These are phyloP conservation scores for Penicillium atrosanguineum DNA, from an alignment of 495 filamentous ascomycete genomes.

Conservation along the genomic window DNA sequence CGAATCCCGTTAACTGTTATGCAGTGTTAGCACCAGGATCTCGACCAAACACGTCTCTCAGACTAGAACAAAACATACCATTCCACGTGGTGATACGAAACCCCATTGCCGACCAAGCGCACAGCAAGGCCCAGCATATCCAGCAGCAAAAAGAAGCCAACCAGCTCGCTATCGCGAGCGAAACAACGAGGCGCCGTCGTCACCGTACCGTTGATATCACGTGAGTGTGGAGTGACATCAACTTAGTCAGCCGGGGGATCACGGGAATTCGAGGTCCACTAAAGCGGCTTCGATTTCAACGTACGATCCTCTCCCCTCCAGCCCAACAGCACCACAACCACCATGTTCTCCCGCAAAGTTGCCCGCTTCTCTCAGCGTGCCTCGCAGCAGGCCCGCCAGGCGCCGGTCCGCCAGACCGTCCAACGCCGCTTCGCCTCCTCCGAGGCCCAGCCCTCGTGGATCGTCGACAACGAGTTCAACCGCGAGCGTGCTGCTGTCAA, in stretches of 20 bases:
- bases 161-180: background rate
- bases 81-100: slow-evolving; percentile 91
- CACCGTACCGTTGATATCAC: slow-evolving; percentile 16
- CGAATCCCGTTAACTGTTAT: slow-evolving; percentile 88
- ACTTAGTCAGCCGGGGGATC: slow-evolving; percentile 44
- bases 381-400: slow-evolving; percentile 52
- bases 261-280: slow-evolving; percentile 35
- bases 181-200: background rate
- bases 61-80: slow-evolving; percentile 46
- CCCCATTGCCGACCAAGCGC: slow-evolving; percentile 51
- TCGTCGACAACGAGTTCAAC: slow-evolving; percentile 80
- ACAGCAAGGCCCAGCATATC: slow-evolving; percentile 17
- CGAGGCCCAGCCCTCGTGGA: slow-evolving; percentile 45
- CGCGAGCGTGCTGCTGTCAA: slow-evolving; percentile 80
- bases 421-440: slow-evolving; percentile 70
- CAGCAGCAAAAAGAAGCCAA: background rate
- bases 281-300: slow-evolving; percentile 37
- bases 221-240: slow-evolving; percentile 39
- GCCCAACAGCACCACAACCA: slow-evolving; percentile 24
- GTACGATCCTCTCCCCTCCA: slow-evolving; percentile 27
- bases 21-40: slow-evolving; percentile 7
- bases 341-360: slow-evolving; percentile 62
- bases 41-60: background rate
- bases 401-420: slow-evolving; percentile 31
- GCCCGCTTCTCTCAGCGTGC: slow-evolving; percentile 59